Percentiles rank a stretch among this genome's conserved stretches.
Evolutionary conservation across 192 early-diverging fungal species (phyloP).

Genomic region (Backusella mclennaniae): DNA sequence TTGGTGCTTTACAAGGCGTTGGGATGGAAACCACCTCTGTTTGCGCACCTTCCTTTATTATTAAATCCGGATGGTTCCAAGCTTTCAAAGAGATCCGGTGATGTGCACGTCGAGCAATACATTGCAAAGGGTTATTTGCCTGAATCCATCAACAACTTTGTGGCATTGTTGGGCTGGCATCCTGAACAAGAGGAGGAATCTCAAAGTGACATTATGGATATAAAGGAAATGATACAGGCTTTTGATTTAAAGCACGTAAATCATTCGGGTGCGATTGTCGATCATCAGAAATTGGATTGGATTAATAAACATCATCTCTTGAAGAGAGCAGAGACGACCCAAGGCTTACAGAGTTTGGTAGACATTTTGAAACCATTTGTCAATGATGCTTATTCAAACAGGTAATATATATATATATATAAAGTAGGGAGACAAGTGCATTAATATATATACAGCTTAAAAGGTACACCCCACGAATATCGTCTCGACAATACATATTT

Average conservation of each 20-base stretch:
- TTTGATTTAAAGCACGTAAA: conserved; percentile 62
- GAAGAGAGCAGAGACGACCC: conserved; percentile 38
- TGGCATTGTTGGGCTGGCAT: conserved; percentile 82
- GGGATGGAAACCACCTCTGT: conserved; percentile 75
- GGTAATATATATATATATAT: conserved; percentile 4
- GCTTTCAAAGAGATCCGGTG: conserved; percentile 86
- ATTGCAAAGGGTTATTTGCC: conserved; percentile 79
- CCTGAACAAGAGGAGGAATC: conserved; percentile 49
- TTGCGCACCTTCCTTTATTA: conserved; percentile 87
- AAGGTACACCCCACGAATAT: not conserved
- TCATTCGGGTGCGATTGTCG: conserved; percentile 62
- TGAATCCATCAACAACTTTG: conserved; percentile 84
- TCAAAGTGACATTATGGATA: conserved; percentile 40
- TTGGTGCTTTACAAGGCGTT: conserved; percentile 79
- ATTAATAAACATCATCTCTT: conserved; percentile 72
- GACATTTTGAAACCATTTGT: conserved; percentile 37
- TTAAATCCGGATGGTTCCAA: conserved; percentile 81
- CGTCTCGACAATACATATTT: conserved; percentile 41
- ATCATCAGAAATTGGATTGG: conserved; percentile 67
- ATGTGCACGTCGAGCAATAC: conserved; percentile 74
- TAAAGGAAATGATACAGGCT: conserved; percentile 24
- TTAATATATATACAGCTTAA: not conserved
- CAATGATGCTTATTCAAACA: conserved; percentile 15
- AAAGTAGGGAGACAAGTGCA: not conserved
- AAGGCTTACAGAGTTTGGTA: conserved; percentile 43